Evolutionary conservation across 495 filamentous ascomycete species (phyloP), one percentile per base, ranked within the genome.

Genomic region (Annulohypoxylon nitens): DNA sequence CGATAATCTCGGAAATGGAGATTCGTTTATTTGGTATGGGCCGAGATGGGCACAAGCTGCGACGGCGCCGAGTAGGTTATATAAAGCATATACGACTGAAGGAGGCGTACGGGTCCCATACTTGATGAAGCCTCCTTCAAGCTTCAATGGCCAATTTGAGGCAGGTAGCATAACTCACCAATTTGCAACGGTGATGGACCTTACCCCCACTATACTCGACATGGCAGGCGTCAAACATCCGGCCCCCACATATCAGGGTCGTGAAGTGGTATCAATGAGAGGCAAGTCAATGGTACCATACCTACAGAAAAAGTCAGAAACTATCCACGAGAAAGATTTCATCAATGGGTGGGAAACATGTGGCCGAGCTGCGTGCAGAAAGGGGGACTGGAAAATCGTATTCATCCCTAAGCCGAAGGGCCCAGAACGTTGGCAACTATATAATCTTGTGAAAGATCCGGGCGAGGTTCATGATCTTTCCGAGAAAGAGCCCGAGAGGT

Each of bases 21-120:
- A 89, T 78, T 87, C 83, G 3, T 90, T 90, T 76, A 88, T 90
- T 71, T 90, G 89, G 88, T 90, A 91, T 67, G 88, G 89, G 7
- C 90, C 89, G 5, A 85, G 88, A 69, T 89, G 90, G 88, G 88
- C 88, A 14, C 86, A 89, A 77, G 90, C 89, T 48, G 85, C 89
- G n/a, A 91, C 89, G 10, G 88, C 90, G 1, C 88, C 90, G 12
- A 87, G 83, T 16, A 81, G 89, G 37, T 76, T 89, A 1, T 90
- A 88, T 80, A 90, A 90, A 64, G 87, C 88, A 34, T 90, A 85
- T 78, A 90, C 88, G 9, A 89, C 88, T 7, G 87, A 91, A 69
- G 88, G 89, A 6, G 88, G 88, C 48, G 85, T 90, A 7, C 85
- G 86, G 4, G 85, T 88, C 20, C 88, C 88, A 0, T 90, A 89